Conservation (phyloP, 306 rosid species). For the Sicyos baderoa region DNA sequence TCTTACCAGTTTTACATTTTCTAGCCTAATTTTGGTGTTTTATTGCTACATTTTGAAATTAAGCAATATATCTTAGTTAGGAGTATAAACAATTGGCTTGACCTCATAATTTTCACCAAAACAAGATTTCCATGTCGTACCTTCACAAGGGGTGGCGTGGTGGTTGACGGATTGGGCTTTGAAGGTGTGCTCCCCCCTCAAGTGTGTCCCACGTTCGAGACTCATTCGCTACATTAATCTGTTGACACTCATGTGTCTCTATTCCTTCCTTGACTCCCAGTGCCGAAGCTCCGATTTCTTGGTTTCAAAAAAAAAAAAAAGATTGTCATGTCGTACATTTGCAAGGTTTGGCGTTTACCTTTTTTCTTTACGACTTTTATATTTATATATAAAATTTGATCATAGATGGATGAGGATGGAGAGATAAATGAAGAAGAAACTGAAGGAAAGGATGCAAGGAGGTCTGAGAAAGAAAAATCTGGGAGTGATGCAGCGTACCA, state of each 20-base stretch:
- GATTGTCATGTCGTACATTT: neutral
- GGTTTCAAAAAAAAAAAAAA: too few species aligned
- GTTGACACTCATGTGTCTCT: too few species aligned
- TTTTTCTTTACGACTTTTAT: neutral
- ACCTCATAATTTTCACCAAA: neutral
- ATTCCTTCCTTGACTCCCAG: too few species aligned
- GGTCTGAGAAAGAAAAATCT: conserved; percentile 23
- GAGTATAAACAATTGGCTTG: neutral
- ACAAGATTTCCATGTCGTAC: neutral
- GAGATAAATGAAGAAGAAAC: conserved; percentile 53
- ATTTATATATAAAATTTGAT: conserved; percentile 1
- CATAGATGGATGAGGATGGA: conserved; percentile 76
- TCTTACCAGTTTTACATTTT: neutral
- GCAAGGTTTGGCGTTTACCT: neutral
- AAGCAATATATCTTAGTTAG: too few species aligned
- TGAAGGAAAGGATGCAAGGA: conserved; percentile 38
- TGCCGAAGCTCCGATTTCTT: too few species aligned
- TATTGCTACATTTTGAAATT: neutral
- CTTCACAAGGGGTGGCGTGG: neutral
- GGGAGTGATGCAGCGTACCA: conserved; percentile 24
- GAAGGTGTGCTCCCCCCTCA: too few species aligned
- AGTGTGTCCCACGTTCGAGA: too few species aligned
- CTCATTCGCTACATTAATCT: too few species aligned
- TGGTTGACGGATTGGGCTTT: too few species aligned
- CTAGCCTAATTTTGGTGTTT: neutral